Evolutionary conservation across 2,329 filamentous ascomycete genomes (phyloP).

Genomic region (Talaromyces funiculosus): DNA sequence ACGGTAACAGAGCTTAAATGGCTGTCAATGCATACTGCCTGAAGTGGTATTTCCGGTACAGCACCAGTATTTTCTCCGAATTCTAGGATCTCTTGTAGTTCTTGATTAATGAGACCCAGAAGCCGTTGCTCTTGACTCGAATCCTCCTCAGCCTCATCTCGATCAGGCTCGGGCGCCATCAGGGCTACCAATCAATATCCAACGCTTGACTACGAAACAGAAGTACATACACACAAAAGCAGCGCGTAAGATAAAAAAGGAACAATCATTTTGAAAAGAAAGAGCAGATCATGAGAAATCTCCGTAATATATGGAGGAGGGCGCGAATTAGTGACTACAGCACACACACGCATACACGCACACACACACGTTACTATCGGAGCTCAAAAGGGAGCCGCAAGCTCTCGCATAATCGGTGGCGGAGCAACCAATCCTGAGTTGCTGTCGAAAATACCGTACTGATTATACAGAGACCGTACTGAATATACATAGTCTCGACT

Average conservation of each 20-base stretch:
- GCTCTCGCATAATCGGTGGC: background rate
- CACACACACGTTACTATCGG: too few species aligned
- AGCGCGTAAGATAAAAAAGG: background rate
- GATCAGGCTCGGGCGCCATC: background rate
- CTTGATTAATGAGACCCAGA: background rate
- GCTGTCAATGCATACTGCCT: background rate
- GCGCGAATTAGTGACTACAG: background rate
- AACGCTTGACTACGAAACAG: background rate
- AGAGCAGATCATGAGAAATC: background rate
- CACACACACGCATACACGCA: background rate
- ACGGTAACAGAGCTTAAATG: background rate
- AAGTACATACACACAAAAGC: background rate
- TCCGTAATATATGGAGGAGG: background rate
- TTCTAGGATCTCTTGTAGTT: background rate
- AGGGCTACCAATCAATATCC: background rate
- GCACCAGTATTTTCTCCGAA: background rate
- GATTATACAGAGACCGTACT: background rate
- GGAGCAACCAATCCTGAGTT: background rate
- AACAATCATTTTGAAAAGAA: background rate
- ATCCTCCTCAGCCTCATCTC: background rate
- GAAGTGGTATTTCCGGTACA: background rate
- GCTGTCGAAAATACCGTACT: background rate
- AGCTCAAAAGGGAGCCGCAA: background rate
- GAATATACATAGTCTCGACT: background rate
- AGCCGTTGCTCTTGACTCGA: background rate